Evolutionary conservation across 2,329 filamentous ascomycete genomes (phyloP).

Genomic region (Trichophyton schoenleinii): DNA sequence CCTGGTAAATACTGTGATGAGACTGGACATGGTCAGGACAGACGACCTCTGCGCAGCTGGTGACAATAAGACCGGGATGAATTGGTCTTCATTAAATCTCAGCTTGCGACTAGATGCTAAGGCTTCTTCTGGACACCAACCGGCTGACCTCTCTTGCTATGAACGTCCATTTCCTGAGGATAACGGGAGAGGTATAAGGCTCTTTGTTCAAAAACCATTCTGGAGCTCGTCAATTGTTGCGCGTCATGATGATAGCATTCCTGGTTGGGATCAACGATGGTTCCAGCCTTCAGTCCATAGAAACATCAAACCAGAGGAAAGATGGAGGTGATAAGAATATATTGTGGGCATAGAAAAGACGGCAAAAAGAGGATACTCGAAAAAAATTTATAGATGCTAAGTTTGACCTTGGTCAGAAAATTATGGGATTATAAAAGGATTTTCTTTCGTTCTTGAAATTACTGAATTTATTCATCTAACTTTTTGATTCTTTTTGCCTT

Average conservation of each 20-base stretch:
- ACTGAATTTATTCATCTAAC: background rate
- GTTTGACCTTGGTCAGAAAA: background rate
- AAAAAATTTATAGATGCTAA: background rate
- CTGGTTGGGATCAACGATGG: slow-evolving; percentile 31
- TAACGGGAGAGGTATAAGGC: slow-evolving; percentile 21
- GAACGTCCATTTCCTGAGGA: slow-evolving; percentile 29
- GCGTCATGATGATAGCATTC: slow-evolving; percentile 11
- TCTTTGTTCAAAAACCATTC: slow-evolving; percentile 26
- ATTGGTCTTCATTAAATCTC: slow-evolving; percentile 26
- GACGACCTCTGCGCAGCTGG: slow-evolving; percentile 27
- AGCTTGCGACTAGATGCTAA: slow-evolving; percentile 16
- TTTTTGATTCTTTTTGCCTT: background rate
- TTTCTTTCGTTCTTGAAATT: background rate
- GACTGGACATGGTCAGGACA: slow-evolving; percentile 33
- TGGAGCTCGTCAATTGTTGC: slow-evolving; percentile 11
- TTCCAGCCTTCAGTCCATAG: slow-evolving; percentile 9
- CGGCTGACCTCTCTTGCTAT: slow-evolving; percentile 32
- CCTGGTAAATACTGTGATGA: slow-evolving; percentile 30
- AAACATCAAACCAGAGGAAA: background rate
- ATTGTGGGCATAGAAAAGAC: too few species aligned
- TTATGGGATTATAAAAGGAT: background rate
- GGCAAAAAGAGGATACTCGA: background rate
- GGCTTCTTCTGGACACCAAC: slow-evolving; percentile 13
- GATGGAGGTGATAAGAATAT: too few species aligned
- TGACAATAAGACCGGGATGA: slow-evolving; percentile 5